Percentiles rank a stretch among this genome's conserved stretches.
Evolutionary conservation across 305 asterid species (phyloP).

Genomic region (Solanum aculeatissimum): DNA sequence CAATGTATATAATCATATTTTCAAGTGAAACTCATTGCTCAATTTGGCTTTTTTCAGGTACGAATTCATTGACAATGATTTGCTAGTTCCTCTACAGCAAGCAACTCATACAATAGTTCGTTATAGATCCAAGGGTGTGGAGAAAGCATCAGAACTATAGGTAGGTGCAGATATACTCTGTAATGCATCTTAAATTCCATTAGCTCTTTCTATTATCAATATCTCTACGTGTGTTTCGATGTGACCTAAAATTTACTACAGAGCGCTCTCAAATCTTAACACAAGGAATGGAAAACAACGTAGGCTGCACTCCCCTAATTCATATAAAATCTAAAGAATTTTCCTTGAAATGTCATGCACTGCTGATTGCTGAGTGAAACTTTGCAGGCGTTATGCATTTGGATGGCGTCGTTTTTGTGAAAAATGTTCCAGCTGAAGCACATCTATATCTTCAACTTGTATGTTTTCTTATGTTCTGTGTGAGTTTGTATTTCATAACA

Average conservation of each 20-base stretch:
- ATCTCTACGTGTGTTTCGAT: no score
- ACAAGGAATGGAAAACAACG: neutral
- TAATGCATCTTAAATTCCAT: neutral
- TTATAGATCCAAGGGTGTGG: conserved; percentile 30
- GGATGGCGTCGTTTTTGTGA: neutral
- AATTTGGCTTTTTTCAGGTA: conserved; percentile 23
- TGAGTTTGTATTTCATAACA: no score
- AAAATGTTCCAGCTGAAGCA: neutral
- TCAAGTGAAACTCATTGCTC: neutral
- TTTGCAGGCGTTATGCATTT: neutral
- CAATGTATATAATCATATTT: neutral
- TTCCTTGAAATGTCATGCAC: neutral
- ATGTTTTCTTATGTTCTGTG: no score
- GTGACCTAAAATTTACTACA: neutral
- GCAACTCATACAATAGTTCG: conserved; percentile 28
- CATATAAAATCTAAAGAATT: neutral
- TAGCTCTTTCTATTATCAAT: no score
- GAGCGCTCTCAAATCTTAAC: neutral
- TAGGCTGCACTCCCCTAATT: neutral
- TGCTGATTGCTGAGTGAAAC: neutral
- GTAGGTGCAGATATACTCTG: neutral
- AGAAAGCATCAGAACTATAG: conserved; percentile 31
- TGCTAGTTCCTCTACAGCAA: conserved; percentile 23
- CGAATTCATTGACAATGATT: conserved; percentile 34
- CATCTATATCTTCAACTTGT: neutral